Base-by-base conservation (phyloP, 2,329 filamentous ascomycete genomes). In the Phaeosphaeriaceae sp. region DNA sequence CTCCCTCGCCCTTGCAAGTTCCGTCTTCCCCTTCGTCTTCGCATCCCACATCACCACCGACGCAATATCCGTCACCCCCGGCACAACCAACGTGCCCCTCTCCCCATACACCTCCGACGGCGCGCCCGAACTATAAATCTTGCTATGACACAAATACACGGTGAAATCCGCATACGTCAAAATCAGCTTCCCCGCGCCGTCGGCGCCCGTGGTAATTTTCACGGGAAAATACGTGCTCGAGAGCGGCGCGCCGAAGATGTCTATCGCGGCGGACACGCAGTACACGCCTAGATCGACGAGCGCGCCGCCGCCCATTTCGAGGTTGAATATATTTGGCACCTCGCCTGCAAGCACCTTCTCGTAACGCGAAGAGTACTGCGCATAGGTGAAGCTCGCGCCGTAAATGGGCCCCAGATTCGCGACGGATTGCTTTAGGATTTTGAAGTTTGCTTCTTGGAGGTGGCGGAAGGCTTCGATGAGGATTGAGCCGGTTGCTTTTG, bases 231-330 rank as follows among this genome's bases (percentile, higher is more conserved):
- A 81, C 11, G 64, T 65, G 15, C 73, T 66, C 7, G 67, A 56
- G 26, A 67, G 67, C 4, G 78, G 78, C 13, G 65, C 64, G 36
- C 78, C 78, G 56, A 80, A 81, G 17, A 81, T 71, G 2, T 75
- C 76, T 1, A 80, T 64, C 6, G 78, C 78, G 6, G 77, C 77
- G 2, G 75, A 69, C 37, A 81, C 70, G 17, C 75, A 76, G 58
- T 81, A 81, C 3, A 79, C 76, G 35, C 78, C 78, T 11, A 81
- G 64, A 51, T 81, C 78, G n/a, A 76, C 76, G 0, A 81, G 65
- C 8, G 73, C 72, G 41, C 78, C 78, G 38, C 77, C 78, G 38
- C 72, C 74, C 66, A 77, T 77, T 26, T 76, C 73, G 8, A 79
- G 70, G 35, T 66, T 73, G 71, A 81, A 81, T 61, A 80, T 77